Evolutionary conservation across 305 asterid species (phyloP).

Genomic region (Fraxinus albicans): DNA sequence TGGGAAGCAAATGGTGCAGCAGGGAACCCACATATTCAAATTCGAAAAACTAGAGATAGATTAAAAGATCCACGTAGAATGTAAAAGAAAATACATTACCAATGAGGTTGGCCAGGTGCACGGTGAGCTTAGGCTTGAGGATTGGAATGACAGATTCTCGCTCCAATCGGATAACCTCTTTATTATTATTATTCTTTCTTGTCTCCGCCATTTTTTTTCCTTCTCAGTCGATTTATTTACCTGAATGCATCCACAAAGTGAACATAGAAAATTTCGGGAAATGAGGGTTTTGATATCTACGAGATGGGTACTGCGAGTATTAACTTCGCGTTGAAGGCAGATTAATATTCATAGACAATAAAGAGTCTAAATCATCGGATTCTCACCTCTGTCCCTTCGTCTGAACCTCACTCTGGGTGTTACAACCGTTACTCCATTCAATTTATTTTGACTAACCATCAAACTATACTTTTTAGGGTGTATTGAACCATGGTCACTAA

Average conservation of each 20-base stretch:
- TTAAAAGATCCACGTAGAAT: background rate
- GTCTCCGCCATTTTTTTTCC: slow-evolving; percentile 10
- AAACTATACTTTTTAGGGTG: background rate
- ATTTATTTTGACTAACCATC: background rate
- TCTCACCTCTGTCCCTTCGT: no score
- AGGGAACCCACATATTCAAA: background rate
- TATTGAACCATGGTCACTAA: background rate
- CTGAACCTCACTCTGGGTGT: no score
- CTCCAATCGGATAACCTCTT: slow-evolving; percentile 87
- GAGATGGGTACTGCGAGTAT: background rate
- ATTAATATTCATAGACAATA: background rate
- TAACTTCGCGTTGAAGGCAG: background rate
- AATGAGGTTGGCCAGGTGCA: slow-evolving; percentile 86
- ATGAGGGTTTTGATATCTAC: background rate
- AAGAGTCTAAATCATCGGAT: no score
- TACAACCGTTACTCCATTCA: background rate
- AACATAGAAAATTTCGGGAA: background rate
- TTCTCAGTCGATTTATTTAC: background rate
- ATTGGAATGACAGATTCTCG: slow-evolving; percentile 88
- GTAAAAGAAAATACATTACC: slow-evolving; percentile 35
- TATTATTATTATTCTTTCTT: slow-evolving; percentile 26
- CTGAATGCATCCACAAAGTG: background rate
- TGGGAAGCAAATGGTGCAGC: background rate
- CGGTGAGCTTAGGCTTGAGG: slow-evolving; percentile 90
- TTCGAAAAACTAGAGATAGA: background rate